Evolutionary conservation across 495 filamentous ascomycete species (phyloP), one percentile per base, ranked within the genome.

Genomic region (Copromyces sp.): DNA sequence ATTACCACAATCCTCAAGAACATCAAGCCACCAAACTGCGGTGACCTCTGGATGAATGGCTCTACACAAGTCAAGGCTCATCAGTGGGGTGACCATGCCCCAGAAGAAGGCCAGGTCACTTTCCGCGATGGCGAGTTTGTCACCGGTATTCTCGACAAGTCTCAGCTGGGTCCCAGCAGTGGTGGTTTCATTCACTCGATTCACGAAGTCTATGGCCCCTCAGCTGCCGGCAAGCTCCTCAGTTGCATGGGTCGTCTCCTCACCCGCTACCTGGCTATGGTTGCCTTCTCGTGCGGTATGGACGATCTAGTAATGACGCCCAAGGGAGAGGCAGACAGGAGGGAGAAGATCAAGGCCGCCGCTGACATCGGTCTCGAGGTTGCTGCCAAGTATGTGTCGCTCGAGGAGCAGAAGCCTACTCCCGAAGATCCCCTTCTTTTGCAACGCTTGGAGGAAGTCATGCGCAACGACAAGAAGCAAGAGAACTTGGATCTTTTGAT

Each of bases 251-350:
- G 95, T 69, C 88, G 96, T 40, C 87, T 99, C 37, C 82, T 98
- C 70, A 99, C 95, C 2, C 91, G 93, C 71, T 91, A 94, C 75
- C 86, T 98, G 70, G 91, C 94, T 79, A 97, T 98, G 91, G 86
- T 94, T 38, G 96, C 93, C 0, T 98, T 98, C 79, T 94, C 92
- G 73, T 99, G 96, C 82, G 96, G 96, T 75, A 97, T 99, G 83
- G 96, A 98, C 76, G 96, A 99, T 86, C 87, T 99, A 74, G 86
- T 90, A 32, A 87, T 98, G 69, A 99, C 95, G 3, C 84, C 87
- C 9, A 85, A 93, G 73, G 94, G 95, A 68, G 93, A 99, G 76
- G 83, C 83, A 70, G 83, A 83, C 53, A 89, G 96, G 38, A 87
- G 87, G 70, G 85, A 92, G 75, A 90, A 89, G 73, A 82, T 99